Base-by-base conservation (phyloP, 1,284 basidiomycete species). In the Stygiomarasmius scandens region DNA sequence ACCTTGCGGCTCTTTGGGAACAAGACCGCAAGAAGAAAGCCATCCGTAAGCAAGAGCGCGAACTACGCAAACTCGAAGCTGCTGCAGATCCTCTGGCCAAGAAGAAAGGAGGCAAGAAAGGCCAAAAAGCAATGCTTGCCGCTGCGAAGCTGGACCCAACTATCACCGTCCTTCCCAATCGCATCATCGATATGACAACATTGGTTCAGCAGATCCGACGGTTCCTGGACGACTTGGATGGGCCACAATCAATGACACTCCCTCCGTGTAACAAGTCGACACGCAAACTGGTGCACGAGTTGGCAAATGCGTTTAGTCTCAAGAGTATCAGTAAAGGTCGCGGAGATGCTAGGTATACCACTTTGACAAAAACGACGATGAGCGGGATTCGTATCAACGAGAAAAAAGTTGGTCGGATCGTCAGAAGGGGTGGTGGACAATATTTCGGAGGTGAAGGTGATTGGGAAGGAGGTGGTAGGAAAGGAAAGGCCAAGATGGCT, bases 11-110 rank as follows among this genome's bases (percentile, higher is more conserved):
- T 0, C 89, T 89, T 62, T 96, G 93, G 93, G 82, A 86, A 58
- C 82, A 82, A 52, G 95, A 96, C 67, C 88, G 93, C 1, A 74
- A 78, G 54, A 90, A 87, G 74, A 97, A 96, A 71, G 92, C 92
- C 0, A 86, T 86, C 58, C 75, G 79, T 68, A 96, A 93, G 70
- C 80, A 77, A 3, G 78, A 82, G 38, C 85, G 93, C 2, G 82
- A 79, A 1, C 73, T 83, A 2, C 84, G 80, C 2, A 81, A 81
- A 24, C 74, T 87, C 14, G 77, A 83, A 50, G 68, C 70, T 0
- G 85, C 83, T 5, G 73, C 80, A 0, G 86, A 90, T 68, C 83
- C 84, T 1, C 66, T 86, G 32, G 66, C 77, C 19, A 56, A 61
- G 19, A 83, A 85, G 63, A 87, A 85, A 67, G 82, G 83, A 38